Evolutionary conservation across 148 eudicot species (phyloP).

Genomic region (Chenopodium suecicum): DNA sequence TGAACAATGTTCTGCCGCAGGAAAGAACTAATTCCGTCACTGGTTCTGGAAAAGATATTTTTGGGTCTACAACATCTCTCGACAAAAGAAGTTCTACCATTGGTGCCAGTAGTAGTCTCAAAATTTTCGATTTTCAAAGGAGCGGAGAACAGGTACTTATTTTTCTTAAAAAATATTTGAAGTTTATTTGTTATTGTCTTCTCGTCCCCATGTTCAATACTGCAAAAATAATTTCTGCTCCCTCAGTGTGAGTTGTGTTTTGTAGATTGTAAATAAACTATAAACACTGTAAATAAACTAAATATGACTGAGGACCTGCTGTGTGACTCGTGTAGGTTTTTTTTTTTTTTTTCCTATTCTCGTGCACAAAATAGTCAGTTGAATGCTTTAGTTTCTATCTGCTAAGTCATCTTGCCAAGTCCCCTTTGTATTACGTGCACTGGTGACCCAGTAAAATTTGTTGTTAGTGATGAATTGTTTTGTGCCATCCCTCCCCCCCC

Average conservation of each 20-base stretch:
- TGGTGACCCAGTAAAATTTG: neutral
- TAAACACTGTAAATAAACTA: too few relatives aligned
- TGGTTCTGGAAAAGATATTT: constrained; percentile 36
- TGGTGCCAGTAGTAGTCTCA: constrained; percentile 22
- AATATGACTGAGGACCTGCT: too few relatives aligned
- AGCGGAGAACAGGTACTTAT: constrained; percentile 43
- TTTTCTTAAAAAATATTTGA: neutral
- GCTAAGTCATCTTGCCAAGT: neutral
- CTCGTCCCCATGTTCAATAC: neutral
- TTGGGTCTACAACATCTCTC: constrained; percentile 33
- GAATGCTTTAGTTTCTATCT: neutral
- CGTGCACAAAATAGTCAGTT: neutral
- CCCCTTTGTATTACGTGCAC: neutral
- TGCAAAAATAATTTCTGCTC: neutral
- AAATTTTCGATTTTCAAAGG: constrained; percentile 31
- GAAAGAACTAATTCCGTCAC: constrained; percentile 32
- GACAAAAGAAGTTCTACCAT: constrained; percentile 13
- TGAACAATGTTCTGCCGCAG: constrained; percentile 26
- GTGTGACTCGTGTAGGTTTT: too few relatives aligned
- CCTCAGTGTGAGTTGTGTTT: neutral
- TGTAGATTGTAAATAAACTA: neutral
- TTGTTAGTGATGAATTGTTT: neutral
- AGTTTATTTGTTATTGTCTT: neutral
- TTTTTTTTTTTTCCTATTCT: too few relatives aligned
- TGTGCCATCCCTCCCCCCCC: neutral